Conservation (phyloP, 2,329 filamentous ascomycete species). For the Alternaria arborescens region DNA sequence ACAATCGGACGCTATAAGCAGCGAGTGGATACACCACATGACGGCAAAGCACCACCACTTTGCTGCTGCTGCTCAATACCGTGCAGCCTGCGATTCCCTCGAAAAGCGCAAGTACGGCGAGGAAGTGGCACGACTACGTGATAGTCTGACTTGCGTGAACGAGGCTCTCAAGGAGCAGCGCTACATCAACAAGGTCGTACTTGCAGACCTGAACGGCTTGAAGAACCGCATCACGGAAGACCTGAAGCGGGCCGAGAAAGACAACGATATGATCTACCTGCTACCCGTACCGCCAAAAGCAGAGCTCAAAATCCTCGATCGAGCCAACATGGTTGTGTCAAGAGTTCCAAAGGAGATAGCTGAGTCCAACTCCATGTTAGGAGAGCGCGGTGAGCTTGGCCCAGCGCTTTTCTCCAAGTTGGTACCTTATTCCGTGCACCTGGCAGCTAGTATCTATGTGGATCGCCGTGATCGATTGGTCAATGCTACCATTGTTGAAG, state of each 20-base stretch:
- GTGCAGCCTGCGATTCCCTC: conserved; percentile 87
- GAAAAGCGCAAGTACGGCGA: conserved; percentile 96
- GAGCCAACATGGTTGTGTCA: conserved; percentile 86
- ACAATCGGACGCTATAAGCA: conserved; percentile 87
- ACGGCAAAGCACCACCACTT: conserved; percentile 98
- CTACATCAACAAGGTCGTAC: conserved; percentile 82
- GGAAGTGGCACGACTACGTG: conserved; percentile 85
- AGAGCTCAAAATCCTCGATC: conserved; percentile 83
- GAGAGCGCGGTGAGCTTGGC: conserved; percentile 81
- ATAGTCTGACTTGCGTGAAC: conserved; percentile 82
- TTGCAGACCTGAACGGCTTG: conserved; percentile 81
- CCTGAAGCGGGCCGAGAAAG: conserved; percentile 89
- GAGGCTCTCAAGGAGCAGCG: conserved; percentile 86
- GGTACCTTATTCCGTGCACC: conserved; percentile 93
- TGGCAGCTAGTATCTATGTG: conserved; percentile 94
- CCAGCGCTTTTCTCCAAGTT: conserved; percentile 87
- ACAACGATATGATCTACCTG: conserved; percentile 96
- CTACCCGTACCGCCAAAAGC: conserved; percentile 85
- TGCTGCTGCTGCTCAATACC: conserved; percentile 91
- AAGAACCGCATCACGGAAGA: conserved; percentile 87
- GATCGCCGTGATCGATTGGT: conserved; percentile 90
- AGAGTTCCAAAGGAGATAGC: conserved; percentile 83
- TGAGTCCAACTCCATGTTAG: conserved; percentile 80
- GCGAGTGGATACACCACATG: conserved; percentile 97
- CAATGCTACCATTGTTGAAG: conserved; percentile 84